Base-by-base conservation (phyloP, 2,329 filamentous ascomycete genomes). In the Falciphora oryzae region DNA sequence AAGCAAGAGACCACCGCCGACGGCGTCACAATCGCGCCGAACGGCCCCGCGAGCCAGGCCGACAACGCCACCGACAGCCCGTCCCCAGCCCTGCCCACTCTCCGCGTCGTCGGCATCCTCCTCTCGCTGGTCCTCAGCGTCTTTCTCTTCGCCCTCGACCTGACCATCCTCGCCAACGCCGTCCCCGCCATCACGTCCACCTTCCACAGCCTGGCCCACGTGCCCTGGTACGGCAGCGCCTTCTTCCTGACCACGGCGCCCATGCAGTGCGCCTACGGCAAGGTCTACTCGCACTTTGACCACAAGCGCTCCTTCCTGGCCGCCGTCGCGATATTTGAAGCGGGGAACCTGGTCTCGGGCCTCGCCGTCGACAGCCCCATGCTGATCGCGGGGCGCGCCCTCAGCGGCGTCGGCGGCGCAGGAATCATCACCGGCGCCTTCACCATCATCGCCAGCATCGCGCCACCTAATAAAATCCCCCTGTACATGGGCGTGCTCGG, bases 271-370 rank as follows among this genome's bases (percentile, higher is more conserved):
- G 74, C 84, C 13, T 77, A 79, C 0, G 83, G 83, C 1, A 84
- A 80, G 68, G 65, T 85, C 0, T 85, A 83, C 66, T 78, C 71
- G 2, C 71, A 77, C 31, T 77, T 79, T 60, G 73, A 63, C 29
- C 31, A 35, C 31, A 68, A 78, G 72, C 76, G 73, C 70, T 70
- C 74, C 1, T 79, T 76, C 62, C 69, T 78, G 14, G 65, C 65
- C 60, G 77, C 81, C 58, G 73, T 86, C 38, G 68, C 73, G 53
- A 65, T 84, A 38, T 86, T 87, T 67, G 83, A 86, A 68, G 28
- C 85, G 0, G 85, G 85, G 1, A 84, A 80, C 0, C 67, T 83
- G 3, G 70, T 87, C 22, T 86, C 84, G 67, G 84, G 73, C 66
- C 66, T 77, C 65, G 79, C 84, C 0, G 73, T 69, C 0, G 80